A percentile compares a stretch with the other conserved stretches of the same genome.
Evolutionary conservation across 2,329 filamentous ascomycete species (phyloP).

Genomic region (Botrytis aclada): DNA sequence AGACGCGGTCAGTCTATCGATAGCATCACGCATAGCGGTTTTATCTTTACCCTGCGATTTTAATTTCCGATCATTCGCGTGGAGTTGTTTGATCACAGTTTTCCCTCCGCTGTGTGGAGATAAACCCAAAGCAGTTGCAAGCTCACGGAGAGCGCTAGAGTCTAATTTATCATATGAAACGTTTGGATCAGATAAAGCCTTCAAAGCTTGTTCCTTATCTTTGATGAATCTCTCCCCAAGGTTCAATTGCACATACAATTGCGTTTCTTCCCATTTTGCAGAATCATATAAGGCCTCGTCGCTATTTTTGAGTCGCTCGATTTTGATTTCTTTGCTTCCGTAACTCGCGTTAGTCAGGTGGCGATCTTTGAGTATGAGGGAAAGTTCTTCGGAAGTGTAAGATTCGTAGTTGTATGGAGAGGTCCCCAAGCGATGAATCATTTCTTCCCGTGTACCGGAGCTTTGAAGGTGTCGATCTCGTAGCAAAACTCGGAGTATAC

Average conservation of each 20-base stretch:
- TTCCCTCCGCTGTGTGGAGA: neutral
- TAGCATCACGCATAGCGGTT: neutral
- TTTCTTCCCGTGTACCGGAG: constrained; percentile 24
- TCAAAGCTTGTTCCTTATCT: neutral
- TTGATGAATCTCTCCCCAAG: neutral
- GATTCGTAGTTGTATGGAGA: constrained; percentile 24
- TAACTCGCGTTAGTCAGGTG: neutral
- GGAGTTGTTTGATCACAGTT: neutral
- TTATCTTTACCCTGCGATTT: neutral
- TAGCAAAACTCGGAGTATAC: constrained; percentile 25
- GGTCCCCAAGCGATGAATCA: constrained; percentile 25
- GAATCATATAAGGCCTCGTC: constrained; percentile 22
- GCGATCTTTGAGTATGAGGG: constrained; percentile 23
- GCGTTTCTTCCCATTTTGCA: neutral
- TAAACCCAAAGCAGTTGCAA: neutral
- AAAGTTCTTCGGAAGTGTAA: constrained; percentile 11
- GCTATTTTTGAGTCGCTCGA: constrained; percentile 21
- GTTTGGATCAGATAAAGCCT: neutral
- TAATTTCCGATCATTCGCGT: neutral
- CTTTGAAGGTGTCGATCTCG: constrained; percentile 17
- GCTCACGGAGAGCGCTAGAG: neutral
- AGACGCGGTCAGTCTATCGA: neutral
- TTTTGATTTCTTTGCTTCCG: constrained; percentile 23
- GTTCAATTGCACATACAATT: neutral
- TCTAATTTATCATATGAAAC: constrained; percentile 2